phyloP scores from a whole-genome alignment of 345 rosid species.

The Rhodomyrtus tomentosa region DNA sequence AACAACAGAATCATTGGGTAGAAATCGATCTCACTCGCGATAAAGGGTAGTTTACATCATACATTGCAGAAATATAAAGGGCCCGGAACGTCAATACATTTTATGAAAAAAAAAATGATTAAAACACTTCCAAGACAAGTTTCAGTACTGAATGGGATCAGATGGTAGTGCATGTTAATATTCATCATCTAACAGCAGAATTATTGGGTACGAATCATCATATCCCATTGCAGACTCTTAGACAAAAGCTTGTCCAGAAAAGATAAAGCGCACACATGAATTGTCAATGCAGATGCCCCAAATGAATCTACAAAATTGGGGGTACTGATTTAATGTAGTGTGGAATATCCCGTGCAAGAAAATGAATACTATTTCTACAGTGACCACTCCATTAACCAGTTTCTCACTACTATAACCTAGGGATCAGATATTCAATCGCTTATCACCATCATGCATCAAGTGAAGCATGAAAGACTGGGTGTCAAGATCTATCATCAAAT shows the following conservation, averaged over 20 bases:
- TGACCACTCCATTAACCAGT: neutral
- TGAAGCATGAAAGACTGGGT: slow-evolving; percentile 28
- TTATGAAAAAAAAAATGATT: neutral
- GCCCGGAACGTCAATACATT: neutral
- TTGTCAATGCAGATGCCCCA: neutral
- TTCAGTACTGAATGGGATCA: slow-evolving; percentile 33
- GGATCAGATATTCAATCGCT: slow-evolving; percentile 16
- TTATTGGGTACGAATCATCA: slow-evolving; percentile 50
- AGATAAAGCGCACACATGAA: neutral
- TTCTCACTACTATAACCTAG: neutral
- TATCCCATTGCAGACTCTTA: slow-evolving; percentile 22
- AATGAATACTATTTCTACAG: neutral
- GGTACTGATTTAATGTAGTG: neutral
- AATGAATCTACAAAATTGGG: neutral
- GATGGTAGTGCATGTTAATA: slow-evolving; percentile 85
- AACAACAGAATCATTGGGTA: slow-evolving; percentile 40
- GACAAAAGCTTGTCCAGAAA: neutral
- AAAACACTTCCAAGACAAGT: neutral
- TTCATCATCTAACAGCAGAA: slow-evolving; percentile 57
- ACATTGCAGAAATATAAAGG: neutral
- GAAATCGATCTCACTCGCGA: slow-evolving; percentile 28
- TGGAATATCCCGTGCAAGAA: neutral
- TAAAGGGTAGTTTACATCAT: neutral
- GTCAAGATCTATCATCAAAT: slow-evolving; percentile 30
- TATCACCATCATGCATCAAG: slow-evolving; percentile 19